Base-by-base conservation (phyloP, 805 yeast species). In the Starmerella asiatica region DNA sequence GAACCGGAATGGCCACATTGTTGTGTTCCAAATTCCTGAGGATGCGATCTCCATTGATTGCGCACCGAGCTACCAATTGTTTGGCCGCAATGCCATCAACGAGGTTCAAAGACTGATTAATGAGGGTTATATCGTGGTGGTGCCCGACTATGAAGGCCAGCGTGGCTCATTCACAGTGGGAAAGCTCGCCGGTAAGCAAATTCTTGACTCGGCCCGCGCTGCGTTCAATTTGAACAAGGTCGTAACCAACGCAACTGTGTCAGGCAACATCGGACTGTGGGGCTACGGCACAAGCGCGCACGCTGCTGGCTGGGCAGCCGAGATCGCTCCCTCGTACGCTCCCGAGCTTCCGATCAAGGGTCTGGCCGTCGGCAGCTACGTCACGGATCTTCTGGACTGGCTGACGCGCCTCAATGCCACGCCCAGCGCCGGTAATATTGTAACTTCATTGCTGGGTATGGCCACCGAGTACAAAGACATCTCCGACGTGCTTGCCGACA, bases 201-300 rank as follows among this genome's bases (percentile, higher is more conserved):
- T 50, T 3, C 52, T 58, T 12, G 59, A 57, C 39, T 45, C 58
- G 1, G 36, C 57, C 7, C 40, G 56, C 2, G 61, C 60, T 1
- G 47, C 50, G 6, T 30, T 40, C n/a, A 19, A 23, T 15, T 9
- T 38, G n/a, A 39, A 36, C 6, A 32, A 21, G n/a, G 32, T 40
- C 21, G 32, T 16, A 41, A 24, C 42, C 31, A 23, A 36, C 20
- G 26, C 21, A 5, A 23, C 26, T 11, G 11, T 23, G 9, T 7
- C 7, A 7, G 26, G 26, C 26, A 23, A 23, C 26, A 34, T 51
- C 9, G 56, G 46, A 8, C 38, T 53, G 29, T 48, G 54, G 51
- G 57, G 57, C 19, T 53, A 52, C 45, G 54, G 56, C 5, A 53
- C 53, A 6, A 55, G 49, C n/a, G 49, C 54, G 5, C 32, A 38